A percentile compares a stretch with the other conserved stretches of the same genome.
These are phyloP conservation scores for Cytospora paraplurivora DNA, from an alignment of 2,329 filamentous ascomycete species.

Conservation along the genomic window DNA sequence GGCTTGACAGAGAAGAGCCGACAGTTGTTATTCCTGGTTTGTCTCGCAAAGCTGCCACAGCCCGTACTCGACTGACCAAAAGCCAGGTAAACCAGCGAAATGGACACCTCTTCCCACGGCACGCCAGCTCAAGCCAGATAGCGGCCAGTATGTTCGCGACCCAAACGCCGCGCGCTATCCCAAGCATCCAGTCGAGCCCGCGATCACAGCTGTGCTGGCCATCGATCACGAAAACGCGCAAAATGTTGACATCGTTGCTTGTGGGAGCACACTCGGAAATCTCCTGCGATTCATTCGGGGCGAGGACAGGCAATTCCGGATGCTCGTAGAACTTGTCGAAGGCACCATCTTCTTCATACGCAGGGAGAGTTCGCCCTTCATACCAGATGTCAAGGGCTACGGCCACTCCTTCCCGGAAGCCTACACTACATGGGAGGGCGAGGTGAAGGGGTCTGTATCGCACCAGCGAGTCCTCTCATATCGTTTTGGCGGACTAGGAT, in stretches of 20 bases:
- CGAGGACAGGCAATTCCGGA: constrained; percentile 54
- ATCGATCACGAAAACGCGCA: constrained; percentile 40
- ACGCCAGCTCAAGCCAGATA: constrained; percentile 45
- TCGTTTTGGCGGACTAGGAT: constrained; percentile 53
- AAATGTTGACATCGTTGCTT: constrained; percentile 59
- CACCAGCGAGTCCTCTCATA: constrained; percentile 67
- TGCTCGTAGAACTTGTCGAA: constrained; percentile 57
- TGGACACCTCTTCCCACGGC: constrained; percentile 49
- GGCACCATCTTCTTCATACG: constrained; percentile 65
- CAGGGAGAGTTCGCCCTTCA: constrained; percentile 59
- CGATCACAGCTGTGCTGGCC: constrained; percentile 43
- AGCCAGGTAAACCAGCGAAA: constrained; percentile 49
- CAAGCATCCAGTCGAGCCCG: constrained; percentile 53
- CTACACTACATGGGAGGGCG: constrained; percentile 64
- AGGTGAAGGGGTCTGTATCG: constrained; percentile 56
- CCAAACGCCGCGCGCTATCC: constrained; percentile 54
- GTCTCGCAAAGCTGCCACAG: not conserved
- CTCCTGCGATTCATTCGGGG: constrained; percentile 58
- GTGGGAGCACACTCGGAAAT: constrained; percentile 62
- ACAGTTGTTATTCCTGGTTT: constrained; percentile 40
- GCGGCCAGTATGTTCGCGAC: constrained; percentile 55
- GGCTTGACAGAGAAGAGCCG: constrained; percentile 36
- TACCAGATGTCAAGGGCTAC: constrained; percentile 59
- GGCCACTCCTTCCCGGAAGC: constrained; percentile 68
- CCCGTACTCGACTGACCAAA: constrained; percentile 17